Conservation (phyloP, 768 basidiomycete genomes). For the Astraeus odoratus region DNA sequence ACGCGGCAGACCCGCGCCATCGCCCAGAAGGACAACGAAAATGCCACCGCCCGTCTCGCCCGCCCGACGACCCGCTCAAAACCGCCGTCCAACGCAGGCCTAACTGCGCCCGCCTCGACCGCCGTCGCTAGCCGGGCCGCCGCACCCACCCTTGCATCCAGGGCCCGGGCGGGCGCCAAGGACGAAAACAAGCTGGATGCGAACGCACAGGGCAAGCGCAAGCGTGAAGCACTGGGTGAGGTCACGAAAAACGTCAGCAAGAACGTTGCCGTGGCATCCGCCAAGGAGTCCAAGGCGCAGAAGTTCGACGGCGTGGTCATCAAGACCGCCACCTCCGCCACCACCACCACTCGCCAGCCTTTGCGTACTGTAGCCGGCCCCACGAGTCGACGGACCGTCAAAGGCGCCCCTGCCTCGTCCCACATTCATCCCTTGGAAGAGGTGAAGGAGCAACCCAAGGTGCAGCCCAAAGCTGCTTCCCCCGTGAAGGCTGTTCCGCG, state of each 20-base stretch:
- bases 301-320: constrained; percentile 60
- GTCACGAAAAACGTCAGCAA: constrained; percentile 49
- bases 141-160: constrained; percentile 33
- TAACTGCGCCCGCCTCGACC: constrained; percentile 29
- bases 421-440: constrained; percentile 20
- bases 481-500: constrained; percentile 12
- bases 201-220: constrained; percentile 55
- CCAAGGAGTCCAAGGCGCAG: constrained; percentile 42
- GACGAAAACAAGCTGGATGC: constrained; percentile 41
- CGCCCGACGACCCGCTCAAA: constrained; percentile 57
- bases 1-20: constrained; percentile 48
- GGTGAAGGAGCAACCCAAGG: constrained; percentile 29
- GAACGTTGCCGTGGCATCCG: constrained; percentile 30
- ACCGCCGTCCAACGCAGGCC: constrained; percentile 33
- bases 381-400: constrained; percentile 33
- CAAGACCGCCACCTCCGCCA: constrained; percentile 31
- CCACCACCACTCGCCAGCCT: constrained; percentile 39
- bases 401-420: constrained; percentile 16
- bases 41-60: constrained; percentile 58
- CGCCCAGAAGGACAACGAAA: constrained; percentile 59
- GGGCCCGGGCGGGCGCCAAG: constrained; percentile 17
- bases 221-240: constrained; percentile 70
- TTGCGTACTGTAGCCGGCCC: constrained; percentile 43
- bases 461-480: constrained; percentile 17
- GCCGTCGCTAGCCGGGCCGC: constrained; percentile 36